Evolutionary conservation across 208 protist genomes (phyloP).

Genomic region (Leishmania martiniquensis): DNA sequence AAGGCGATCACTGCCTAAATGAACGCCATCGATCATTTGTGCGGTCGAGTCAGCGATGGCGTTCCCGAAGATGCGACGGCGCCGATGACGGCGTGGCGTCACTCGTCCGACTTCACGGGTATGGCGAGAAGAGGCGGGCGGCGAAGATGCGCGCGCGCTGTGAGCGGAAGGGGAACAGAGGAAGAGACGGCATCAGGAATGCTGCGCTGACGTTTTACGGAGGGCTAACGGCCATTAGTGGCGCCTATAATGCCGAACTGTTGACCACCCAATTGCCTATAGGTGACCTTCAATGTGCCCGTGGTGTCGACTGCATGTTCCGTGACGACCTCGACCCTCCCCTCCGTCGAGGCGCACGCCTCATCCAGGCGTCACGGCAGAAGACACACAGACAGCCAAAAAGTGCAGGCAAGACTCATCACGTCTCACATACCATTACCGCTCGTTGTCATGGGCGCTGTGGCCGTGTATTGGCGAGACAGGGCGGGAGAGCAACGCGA

Average conservation of each 20-base stretch:
- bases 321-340: too few relatives aligned
- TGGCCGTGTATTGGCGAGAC: not conserved
- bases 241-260: not conserved
- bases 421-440: not conserved
- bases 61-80: not conserved
- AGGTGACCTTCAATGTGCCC: not conserved
- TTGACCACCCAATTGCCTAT: not conserved
- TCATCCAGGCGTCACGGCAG: not conserved
- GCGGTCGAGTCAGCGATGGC: not conserved
- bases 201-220: too few relatives aligned
- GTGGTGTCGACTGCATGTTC: not conserved
- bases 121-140: not conserved
- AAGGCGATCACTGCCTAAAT: too few relatives aligned
- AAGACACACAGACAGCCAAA: not conserved
- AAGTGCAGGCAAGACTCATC: not conserved
- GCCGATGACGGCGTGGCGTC: not conserved
- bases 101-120: not conserved
- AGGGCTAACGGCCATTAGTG: not conserved
- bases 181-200: not conserved
- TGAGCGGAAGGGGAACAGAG: not conserved
- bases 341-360: too few relatives aligned
- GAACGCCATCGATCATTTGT: not conserved
- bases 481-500: constrained; percentile 3
- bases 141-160: not conserved
- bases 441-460: not conserved